These are phyloP conservation scores for Crotalaria pallida DNA, from an alignment of 306 rosid genomes.

Conservation along the genomic window DNA sequence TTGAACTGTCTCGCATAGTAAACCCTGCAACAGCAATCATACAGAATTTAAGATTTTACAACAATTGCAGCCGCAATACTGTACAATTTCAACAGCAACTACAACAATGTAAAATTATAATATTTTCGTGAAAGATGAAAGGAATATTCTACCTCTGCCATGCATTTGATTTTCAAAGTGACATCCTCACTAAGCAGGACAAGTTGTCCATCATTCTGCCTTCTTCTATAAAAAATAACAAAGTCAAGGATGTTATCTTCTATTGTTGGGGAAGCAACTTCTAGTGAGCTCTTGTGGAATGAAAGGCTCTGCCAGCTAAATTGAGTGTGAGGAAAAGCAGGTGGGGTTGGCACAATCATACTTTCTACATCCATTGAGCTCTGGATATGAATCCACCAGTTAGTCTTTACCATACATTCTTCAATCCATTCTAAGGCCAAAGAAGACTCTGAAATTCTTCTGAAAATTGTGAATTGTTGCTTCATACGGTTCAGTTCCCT, in stretches of 20 bases:
- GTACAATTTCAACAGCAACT: background rate
- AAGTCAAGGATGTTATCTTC: conserved; percentile 72
- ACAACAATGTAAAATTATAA: background rate
- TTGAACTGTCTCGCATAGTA: conserved; percentile 57
- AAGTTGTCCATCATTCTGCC: conserved; percentile 37
- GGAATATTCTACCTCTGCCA: conserved; percentile 62
- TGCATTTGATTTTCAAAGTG: conserved; percentile 63
- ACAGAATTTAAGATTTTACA: background rate
- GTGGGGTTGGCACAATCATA: conserved; percentile 58
- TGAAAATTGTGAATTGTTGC: conserved; percentile 36
- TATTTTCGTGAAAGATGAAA: background rate
- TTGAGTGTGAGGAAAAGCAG: conserved; percentile 39
- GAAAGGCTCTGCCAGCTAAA: conserved; percentile 19
- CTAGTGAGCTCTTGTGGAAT: conserved; percentile 17
- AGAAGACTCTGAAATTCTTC: conserved; percentile 55
- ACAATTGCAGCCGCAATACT: background rate
- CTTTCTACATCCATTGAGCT: conserved; percentile 48
- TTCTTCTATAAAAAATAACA: conserved; percentile 41
- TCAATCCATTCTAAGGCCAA: conserved; percentile 71
- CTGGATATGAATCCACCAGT: conserved; percentile 69
- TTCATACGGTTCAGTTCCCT: conserved; percentile 54
- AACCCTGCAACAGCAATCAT: conserved; percentile 43
- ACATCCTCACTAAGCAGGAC: conserved; percentile 60
- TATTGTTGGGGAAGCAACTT: conserved; percentile 54
- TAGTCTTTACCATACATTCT: conserved; percentile 51